A percentile compares a stretch with the other conserved stretches of the same genome.
phyloP scores from a whole-genome alignment of 2,329 filamentous ascomycete genomes.

The Colletotrichum eremochloae region DNA sequence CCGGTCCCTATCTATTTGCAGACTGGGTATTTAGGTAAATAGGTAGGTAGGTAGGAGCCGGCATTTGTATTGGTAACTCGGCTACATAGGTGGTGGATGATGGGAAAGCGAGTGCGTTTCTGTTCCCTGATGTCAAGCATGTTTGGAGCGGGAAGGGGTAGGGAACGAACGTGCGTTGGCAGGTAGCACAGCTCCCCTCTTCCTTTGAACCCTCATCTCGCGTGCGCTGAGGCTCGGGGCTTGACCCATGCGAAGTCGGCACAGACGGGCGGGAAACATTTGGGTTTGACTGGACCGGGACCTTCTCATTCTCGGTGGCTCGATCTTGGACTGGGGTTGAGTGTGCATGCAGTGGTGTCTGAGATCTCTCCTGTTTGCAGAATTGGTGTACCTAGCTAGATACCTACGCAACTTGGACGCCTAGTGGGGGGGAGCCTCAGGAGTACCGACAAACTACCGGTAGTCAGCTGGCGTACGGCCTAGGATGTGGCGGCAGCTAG shows the following conservation, averaged over 20 bases:
- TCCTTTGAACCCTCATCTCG: background rate
- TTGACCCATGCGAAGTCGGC: background rate
- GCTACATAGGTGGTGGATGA: background rate
- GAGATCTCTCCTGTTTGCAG: slow-evolving; percentile 4
- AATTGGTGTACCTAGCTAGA: background rate
- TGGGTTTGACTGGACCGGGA: slow-evolving; percentile 22
- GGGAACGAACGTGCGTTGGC: slow-evolving; percentile 5
- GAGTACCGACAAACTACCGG: no score
- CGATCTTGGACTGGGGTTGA: slow-evolving; percentile 17
- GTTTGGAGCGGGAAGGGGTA: background rate
- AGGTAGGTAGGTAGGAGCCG: background rate
- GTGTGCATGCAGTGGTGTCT: slow-evolving; percentile 6
- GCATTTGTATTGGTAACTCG: background rate
- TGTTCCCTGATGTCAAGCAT: background rate
- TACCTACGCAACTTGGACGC: background rate
- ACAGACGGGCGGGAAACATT: slow-evolving; percentile 27
- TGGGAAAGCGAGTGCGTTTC: background rate
- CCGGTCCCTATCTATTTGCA: background rate
- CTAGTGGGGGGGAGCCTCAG: background rate
- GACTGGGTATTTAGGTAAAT: no score
- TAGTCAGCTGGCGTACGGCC: background rate
- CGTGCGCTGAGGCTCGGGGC: background rate
- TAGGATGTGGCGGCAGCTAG: no score
- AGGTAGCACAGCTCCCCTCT: background rate
- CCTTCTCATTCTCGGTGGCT: background rate